phyloP scores from a whole-genome alignment of 441 rosid genomes.

The Populus tomentosa region DNA sequence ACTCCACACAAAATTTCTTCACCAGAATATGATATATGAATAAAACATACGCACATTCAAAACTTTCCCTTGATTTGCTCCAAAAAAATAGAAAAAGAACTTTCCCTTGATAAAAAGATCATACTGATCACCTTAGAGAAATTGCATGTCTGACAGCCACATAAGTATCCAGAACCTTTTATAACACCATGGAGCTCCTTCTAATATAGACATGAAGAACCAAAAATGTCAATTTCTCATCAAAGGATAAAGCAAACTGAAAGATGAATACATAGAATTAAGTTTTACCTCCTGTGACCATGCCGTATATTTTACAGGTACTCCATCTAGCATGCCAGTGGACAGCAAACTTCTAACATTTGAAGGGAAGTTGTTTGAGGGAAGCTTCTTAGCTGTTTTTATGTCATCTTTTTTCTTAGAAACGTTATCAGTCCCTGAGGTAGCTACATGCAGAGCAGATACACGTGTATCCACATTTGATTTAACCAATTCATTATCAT shows the following conservation, averaged over 20 bases:
- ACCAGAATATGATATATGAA: neutral
- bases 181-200: constrained; percentile 54
- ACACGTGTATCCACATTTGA: constrained; percentile 26
- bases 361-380: constrained; percentile 66
- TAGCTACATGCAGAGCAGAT: constrained; percentile 22
- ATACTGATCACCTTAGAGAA: constrained; percentile 49
- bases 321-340: constrained; percentile 82
- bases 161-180: constrained; percentile 66
- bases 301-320: constrained; percentile 67
- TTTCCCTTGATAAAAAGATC: neutral
- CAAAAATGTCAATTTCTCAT: constrained; percentile 10
- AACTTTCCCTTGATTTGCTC: neutral
- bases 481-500: constrained; percentile 31
- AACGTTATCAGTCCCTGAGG: constrained; percentile 31
- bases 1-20: neutral
- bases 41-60: neutral
- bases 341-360: constrained; percentile 78
- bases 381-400: constrained; percentile 42
- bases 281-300: constrained; percentile 73
- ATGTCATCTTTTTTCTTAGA: constrained; percentile 49
- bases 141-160: constrained; percentile 65
- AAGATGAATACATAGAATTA: constrained; percentile 4
- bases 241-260: constrained; percentile 10
- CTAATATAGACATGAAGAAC: constrained; percentile 28
- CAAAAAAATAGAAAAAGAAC: too few relatives aligned